Evolutionary conservation across 2,329 filamentous ascomycete species (phyloP).

Genomic region (Penicillium olsonii): DNA sequence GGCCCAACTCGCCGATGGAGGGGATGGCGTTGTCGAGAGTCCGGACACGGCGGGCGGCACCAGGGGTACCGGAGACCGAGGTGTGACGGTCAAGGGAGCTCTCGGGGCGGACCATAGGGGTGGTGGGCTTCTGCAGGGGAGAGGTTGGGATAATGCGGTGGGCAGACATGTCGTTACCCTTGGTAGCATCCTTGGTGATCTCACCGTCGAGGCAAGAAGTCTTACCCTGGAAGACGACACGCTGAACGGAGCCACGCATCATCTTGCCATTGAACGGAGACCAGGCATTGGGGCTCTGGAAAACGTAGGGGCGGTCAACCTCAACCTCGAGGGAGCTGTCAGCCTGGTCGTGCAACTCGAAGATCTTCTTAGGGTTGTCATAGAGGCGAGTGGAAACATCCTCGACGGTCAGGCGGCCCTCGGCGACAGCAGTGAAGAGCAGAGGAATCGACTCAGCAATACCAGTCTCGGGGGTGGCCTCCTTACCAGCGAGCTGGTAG

Average conservation of each 20-base stretch:
- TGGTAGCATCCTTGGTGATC: conserved; percentile 56
- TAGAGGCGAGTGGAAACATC: conserved; percentile 72
- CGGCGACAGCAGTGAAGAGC: conserved; percentile 72
- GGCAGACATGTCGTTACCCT: conserved; percentile 75
- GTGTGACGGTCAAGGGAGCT: conserved; percentile 39
- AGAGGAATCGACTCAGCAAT: conserved; percentile 74
- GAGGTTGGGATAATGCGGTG: conserved; percentile 57
- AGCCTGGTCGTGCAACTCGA: conserved; percentile 78
- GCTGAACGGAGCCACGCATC: conserved; percentile 70
- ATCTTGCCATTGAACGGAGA: conserved; percentile 71
- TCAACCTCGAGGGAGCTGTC: conserved; percentile 73
- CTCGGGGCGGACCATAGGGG: conserved; percentile 43
- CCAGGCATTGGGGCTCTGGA: conserved; percentile 58
- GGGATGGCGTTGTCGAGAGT: conserved; percentile 33
- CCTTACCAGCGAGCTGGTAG: conserved; percentile 68
- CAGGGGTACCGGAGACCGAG: conserved; percentile 41
- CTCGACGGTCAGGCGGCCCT: conserved; percentile 71
- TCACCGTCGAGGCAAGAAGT: conserved; percentile 75
- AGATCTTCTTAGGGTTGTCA: conserved; percentile 77
- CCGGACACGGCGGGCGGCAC: conserved; percentile 31
- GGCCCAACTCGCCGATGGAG: conserved; percentile 38
- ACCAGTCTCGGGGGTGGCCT: conserved; percentile 62
- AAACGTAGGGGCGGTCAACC: conserved; percentile 69
- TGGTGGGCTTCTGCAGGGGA: conserved; percentile 57
- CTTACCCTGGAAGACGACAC: conserved; percentile 73